Conservation (phyloP, 1,284 basidiomycete species). For the Malassezia furfur region DNA sequence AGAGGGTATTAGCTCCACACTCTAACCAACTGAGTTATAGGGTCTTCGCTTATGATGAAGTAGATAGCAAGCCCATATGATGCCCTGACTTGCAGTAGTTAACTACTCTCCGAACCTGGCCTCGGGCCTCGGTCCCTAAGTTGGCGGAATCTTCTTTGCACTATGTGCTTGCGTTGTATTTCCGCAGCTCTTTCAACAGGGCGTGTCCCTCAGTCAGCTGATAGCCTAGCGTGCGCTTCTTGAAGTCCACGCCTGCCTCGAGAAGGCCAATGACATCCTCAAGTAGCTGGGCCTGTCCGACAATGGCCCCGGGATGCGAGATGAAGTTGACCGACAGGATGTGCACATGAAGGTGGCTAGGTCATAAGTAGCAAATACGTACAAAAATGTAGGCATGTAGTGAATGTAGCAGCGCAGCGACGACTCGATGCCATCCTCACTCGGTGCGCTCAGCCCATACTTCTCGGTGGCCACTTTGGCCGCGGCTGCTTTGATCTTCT, state of each 20-base stretch:
- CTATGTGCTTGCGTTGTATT: background rate
- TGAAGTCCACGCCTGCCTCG: slow-evolving; percentile 59
- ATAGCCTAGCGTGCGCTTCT: slow-evolving; percentile 70
- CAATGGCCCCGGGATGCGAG: slow-evolving; percentile 50
- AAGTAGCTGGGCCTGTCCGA: slow-evolving; percentile 83
- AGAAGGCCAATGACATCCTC: slow-evolving; percentile 68
- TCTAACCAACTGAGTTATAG: slow-evolving; percentile 23
- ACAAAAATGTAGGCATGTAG: slow-evolving; percentile 93
- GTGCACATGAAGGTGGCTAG: slow-evolving; percentile 87
- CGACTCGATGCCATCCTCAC: slow-evolving; percentile 28
- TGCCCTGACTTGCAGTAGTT: too few species aligned
- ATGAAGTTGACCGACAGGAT: slow-evolving; percentile 58
- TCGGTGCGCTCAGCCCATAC: slow-evolving; percentile 58
- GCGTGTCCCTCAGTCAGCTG: slow-evolving; percentile 70
- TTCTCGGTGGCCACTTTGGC: slow-evolving; percentile 55
- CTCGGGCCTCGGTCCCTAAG: too few species aligned
- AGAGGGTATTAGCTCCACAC: slow-evolving; percentile 20
- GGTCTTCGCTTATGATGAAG: slow-evolving; percentile 6
- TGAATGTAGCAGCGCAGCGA: slow-evolving; percentile 72
- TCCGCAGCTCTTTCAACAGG: slow-evolving; percentile 40
- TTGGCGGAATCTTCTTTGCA: background rate
- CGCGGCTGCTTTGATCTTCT: slow-evolving; percentile 58
- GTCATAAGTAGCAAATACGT: slow-evolving; percentile 45
- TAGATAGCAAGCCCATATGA: too few species aligned
- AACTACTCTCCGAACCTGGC: too few species aligned